These are phyloP conservation scores for Pseudoturritis turrita DNA, from an alignment of 345 rosid species.

Conservation along the genomic window DNA sequence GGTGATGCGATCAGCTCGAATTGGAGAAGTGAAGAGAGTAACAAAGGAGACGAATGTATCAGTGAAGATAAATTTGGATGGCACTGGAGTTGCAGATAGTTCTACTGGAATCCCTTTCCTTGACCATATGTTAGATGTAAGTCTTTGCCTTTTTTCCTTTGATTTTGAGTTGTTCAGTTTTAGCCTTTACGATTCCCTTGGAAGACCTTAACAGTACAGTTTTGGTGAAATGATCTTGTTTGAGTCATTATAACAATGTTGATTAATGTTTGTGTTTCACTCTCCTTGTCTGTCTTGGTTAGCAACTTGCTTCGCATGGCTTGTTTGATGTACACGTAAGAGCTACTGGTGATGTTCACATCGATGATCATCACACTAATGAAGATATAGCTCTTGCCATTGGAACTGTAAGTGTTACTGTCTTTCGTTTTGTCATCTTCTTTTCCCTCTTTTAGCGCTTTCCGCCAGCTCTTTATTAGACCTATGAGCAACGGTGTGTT, in stretches of 20 bases:
- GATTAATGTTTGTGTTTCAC: not conserved
- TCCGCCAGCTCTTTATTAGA: not conserved
- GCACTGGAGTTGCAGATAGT: slow-evolving; percentile 76
- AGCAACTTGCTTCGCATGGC: slow-evolving; percentile 98
- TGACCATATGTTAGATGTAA: slow-evolving; percentile 89
- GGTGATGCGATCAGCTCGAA: slow-evolving; percentile 30
- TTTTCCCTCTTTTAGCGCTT: not conserved
- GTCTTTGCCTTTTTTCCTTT: not conserved
- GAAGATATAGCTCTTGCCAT: slow-evolving; percentile 94
- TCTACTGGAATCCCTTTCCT: slow-evolving; percentile 76
- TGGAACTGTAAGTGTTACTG: slow-evolving; percentile 54
- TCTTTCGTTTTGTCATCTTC: not conserved
- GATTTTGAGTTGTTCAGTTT: not conserved
- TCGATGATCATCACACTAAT: slow-evolving; percentile 90
- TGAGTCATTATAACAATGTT: not conserved
- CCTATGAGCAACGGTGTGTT: not conserved
- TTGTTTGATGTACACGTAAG: slow-evolving; percentile 79
- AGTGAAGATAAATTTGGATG: slow-evolving; percentile 77
- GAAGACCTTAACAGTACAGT: not conserved
- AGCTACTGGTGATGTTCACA: slow-evolving; percentile 89
- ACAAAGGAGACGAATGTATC: slow-evolving; percentile 84
- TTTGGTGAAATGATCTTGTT: not conserved
- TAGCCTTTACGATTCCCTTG: not conserved
- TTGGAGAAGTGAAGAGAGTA: slow-evolving; percentile 79
- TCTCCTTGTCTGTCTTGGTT: not conserved